These are phyloP conservation scores for Rubroboletus pulcherrimus DNA, from an alignment of 768 basidiomycete genomes.

Conservation along the genomic window DNA sequence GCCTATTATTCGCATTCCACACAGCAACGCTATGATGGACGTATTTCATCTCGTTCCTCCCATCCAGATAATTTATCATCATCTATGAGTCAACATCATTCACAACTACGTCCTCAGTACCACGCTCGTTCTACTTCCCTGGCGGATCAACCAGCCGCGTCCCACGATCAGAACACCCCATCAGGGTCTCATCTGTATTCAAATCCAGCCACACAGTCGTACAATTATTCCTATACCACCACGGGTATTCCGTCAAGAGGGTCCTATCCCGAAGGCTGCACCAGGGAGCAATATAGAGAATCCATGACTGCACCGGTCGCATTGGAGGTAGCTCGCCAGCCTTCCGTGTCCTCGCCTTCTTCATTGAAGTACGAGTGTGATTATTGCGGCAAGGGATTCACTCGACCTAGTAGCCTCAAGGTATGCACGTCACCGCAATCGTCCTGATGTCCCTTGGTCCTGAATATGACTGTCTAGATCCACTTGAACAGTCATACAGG, in stretches of 20 bases:
- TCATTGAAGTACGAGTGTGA: conserved; percentile 66
- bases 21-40: conserved; percentile 29
- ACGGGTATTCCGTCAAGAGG: conserved; percentile 21
- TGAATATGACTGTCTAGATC: conserved; percentile 45
- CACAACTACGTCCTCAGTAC: conserved; percentile 19
- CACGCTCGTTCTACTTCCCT: conserved; percentile 29
- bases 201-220: conserved; percentile 19
- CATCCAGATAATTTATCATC: conserved; percentile 23
- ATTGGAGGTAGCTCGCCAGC: conserved; percentile 14
- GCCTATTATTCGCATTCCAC: conserved; percentile 20
- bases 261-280: conserved; percentile 14
- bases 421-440: conserved; percentile 33
- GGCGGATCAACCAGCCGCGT: conserved; percentile 22
- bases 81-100: conserved; percentile 19
- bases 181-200: conserved; percentile 27
- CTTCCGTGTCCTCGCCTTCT: conserved; percentile 29
- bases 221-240: conserved; percentile 15
- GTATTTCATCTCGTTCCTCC: conserved; percentile 14
- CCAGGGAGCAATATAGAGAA: conserved; percentile 21
- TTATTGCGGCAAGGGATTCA: conserved; percentile 81
- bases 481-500: conserved; percentile 84
- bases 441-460: neutral
- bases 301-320: conserved; percentile 1
- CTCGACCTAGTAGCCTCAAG: conserved; percentile 78
- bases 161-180: conserved; percentile 27